A percentile compares a stretch with the other conserved stretches of the same genome.
Evolutionary conservation across 805 yeast genomes (phyloP).

Genomic region (Brettanomyces custersianus): DNA sequence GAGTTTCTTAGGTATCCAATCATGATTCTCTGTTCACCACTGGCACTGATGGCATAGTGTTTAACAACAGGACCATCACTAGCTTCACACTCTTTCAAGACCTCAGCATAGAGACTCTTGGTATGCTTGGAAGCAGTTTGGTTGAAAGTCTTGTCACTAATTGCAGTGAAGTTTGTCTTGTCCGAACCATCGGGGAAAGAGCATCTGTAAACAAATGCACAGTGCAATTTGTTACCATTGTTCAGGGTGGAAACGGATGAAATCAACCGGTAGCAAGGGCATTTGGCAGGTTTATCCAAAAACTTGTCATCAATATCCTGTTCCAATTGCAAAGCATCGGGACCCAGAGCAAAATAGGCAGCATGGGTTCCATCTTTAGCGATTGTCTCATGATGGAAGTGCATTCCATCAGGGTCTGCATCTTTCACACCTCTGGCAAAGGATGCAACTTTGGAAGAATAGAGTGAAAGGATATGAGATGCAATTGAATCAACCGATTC

Average conservation of each 20-base stretch:
- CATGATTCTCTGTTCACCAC: conserved; percentile 78
- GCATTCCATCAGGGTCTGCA: conserved; percentile 26
- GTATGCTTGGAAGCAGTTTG: conserved; percentile 75
- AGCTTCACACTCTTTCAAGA: conserved; percentile 57
- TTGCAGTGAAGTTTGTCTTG: conserved; percentile 48
- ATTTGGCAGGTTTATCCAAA: conserved; percentile 40
- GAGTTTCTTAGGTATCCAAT: conserved; percentile 82
- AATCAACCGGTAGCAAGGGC: conserved; percentile 57
- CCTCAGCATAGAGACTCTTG: conserved; percentile 62
- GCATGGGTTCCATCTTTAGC: conserved; percentile 63
- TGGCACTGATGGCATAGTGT: conserved; percentile 69
- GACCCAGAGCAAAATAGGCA: conserved; percentile 74
- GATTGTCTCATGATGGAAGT: conserved; percentile 70
- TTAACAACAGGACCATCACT: conserved; percentile 91
- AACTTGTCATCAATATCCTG: conserved; percentile 73
- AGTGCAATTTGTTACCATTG: conserved; percentile 39
- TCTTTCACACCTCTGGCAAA: conserved; percentile 35
- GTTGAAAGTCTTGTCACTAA: conserved; percentile 73
- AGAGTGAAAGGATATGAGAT: conserved; percentile 76
- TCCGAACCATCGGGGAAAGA: conserved; percentile 30
- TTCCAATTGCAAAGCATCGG: conserved; percentile 42
- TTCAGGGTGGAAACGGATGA: conserved; percentile 62
- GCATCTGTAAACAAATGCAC: conserved; percentile 80
- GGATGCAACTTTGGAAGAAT: conserved; percentile 89
- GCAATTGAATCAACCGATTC: conserved; percentile 77